A percentile compares a stretch with the other conserved stretches of the same genome.
phyloP scores from a whole-genome alignment of 306 rosid species.

The Trichosanthes cucumerina region DNA sequence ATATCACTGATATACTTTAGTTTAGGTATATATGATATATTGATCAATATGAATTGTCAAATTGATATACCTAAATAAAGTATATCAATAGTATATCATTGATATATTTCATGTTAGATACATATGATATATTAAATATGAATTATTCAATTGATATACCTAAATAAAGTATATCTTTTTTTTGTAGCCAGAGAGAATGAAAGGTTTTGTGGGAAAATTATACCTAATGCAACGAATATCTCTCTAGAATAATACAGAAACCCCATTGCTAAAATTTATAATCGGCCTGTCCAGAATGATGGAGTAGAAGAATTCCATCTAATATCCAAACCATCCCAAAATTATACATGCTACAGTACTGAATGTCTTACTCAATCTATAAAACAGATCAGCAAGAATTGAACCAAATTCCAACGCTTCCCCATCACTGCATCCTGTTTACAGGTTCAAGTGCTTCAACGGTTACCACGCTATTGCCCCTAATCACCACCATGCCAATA shows the following conservation, averaged over 20 bases:
- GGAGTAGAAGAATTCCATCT: neutral
- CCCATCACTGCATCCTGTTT: slow-evolving; percentile 37
- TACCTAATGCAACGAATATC: neutral
- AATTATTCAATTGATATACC: too few species aligned
- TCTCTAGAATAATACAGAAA: neutral
- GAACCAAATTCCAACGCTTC: neutral
- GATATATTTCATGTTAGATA: too few species aligned
- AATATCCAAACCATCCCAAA: neutral
- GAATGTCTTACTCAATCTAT: neutral
- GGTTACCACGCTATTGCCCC: slow-evolving; percentile 96
- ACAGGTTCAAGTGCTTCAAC: slow-evolving; percentile 99
- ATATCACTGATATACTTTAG: too few species aligned
- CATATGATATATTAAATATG: too few species aligned
- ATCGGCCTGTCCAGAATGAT: neutral
- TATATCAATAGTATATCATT: too few species aligned
- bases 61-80: too few species aligned
- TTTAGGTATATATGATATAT: too few species aligned
- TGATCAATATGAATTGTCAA: too few species aligned
- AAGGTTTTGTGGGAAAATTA: neutral
- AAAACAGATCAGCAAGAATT: neutral
- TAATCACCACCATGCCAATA: slow-evolving; percentile 93
- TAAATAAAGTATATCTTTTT: too few species aligned
- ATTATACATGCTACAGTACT: neutral
- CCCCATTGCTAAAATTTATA: neutral
- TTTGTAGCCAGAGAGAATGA: neutral